These are phyloP conservation scores for Podospora tetraspora DNA, from an alignment of 495 filamentous ascomycete species.

Conservation along the genomic window DNA sequence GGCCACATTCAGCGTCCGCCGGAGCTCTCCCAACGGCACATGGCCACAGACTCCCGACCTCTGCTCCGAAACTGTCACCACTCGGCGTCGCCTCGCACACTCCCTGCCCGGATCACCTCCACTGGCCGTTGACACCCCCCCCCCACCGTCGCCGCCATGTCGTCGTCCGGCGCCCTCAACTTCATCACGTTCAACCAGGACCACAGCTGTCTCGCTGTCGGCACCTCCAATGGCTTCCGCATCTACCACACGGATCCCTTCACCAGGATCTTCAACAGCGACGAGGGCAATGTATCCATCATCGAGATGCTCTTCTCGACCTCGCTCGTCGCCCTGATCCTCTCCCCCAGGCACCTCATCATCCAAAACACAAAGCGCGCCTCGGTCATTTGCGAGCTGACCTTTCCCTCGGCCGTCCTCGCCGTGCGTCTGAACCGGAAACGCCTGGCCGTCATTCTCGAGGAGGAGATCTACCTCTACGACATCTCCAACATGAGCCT, in stretches of 20 bases:
- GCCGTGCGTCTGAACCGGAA: slow-evolving; percentile 92
- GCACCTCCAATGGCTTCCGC: slow-evolving; percentile 85
- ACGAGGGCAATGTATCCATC: slow-evolving; percentile 87
- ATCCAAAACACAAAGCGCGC: slow-evolving; percentile 98
- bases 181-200: slow-evolving; percentile 99
- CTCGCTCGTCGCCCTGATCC: slow-evolving; percentile 88
- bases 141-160: slow-evolving; percentile 30
- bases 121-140: not conserved
- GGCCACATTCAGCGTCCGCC: too few species aligned
- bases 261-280: slow-evolving; percentile 84
- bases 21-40: not conserved
- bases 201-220: slow-evolving; percentile 91
- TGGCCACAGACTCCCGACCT: not conserved
- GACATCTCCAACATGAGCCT: slow-evolving; percentile 98
- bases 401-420: slow-evolving; percentile 88
- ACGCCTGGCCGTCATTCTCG: slow-evolving; percentile 83
- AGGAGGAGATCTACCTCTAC: slow-evolving; percentile 95
- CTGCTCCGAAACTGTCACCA: not conserved
- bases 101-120: not conserved
- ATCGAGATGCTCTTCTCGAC: slow-evolving; percentile 99
- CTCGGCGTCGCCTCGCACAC: not conserved
- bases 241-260: slow-evolving; percentile 96
- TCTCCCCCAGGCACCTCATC: slow-evolving; percentile 82
- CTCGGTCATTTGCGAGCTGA: slow-evolving; percentile 97
- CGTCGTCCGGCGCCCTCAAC: slow-evolving; percentile 67